Evolutionary conservation across 495 filamentous ascomycete species (phyloP), one percentile per base, ranked within the genome.

Genomic region (Penicillium herquei): DNA sequence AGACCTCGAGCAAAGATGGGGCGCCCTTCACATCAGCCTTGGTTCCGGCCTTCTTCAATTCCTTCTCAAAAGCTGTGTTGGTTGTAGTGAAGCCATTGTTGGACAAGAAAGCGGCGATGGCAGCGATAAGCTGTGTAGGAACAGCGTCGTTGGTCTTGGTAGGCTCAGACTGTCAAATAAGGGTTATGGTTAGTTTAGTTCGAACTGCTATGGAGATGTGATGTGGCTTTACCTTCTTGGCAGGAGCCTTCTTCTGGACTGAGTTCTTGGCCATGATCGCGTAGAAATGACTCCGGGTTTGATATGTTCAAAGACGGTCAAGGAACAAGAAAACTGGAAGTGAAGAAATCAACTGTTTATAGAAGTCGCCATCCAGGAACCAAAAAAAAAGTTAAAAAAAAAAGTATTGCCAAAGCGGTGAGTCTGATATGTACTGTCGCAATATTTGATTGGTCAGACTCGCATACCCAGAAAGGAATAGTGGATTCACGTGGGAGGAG

Each of bases 91-190:
- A 89, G 32, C 84, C 82, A 66, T 86, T 80, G 39, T 86, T 81
- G 57, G 79, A 75, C 32, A 92, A 77, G 70, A 90, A 91, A 12
- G 74, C 71, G 32, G 82, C 80, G 58, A 92, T 78, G n/a, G 89
- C 74, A 39, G 83, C 79, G 56, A 90, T 64, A 13, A 92, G 70
- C 63, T 84, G 79, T 16, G 78, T 58, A 9, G 86, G 80, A 33
- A 62, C 31, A n/a, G 72, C 58, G 21, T 58, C 47, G 51, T 51
- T 50, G 49, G 49, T 50, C 43, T 66, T 62, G 47, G 39, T 39
- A 39, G 55, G 31, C 39, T 64, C 64, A 43, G 59, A 47, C 61
- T 64, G 35, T 41, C 3, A 47, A 37, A 49, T 33, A 50, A 33
- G 48, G 14, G 39, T 32, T 31, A 30, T 40, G 49, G 56, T 65